A percentile compares a stretch with the other conserved stretches of the same genome.
Evolutionary conservation across 805 yeast species (phyloP).

Genomic region (Torulaspora delbrueckii): DNA sequence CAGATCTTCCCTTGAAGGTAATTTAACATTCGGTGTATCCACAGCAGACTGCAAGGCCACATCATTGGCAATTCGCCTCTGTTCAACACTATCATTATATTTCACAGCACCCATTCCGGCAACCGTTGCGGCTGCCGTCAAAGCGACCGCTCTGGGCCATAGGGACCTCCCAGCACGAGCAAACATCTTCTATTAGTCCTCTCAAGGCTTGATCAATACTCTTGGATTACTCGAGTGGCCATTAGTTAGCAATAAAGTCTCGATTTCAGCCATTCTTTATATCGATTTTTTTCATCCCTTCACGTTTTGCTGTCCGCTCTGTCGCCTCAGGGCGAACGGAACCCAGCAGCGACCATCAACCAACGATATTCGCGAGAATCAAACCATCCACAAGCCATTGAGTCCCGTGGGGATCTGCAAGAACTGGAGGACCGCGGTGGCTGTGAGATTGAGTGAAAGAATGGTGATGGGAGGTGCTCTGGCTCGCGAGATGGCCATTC

Average conservation of each 20-base stretch:
- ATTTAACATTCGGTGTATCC: constrained; percentile 15
- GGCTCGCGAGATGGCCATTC: neutral
- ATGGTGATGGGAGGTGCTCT: neutral
- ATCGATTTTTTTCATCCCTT: constrained; percentile 1
- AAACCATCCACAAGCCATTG: neutral
- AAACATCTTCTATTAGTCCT: constrained; percentile 7
- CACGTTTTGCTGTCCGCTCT: constrained; percentile 1
- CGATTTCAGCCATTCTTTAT: neutral
- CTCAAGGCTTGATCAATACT: neutral
- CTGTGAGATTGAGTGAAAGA: neutral
- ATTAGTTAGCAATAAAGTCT: neutral
- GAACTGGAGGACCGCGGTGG: neutral
- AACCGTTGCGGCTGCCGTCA: constrained; percentile 10
- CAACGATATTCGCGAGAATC: neutral
- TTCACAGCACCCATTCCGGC: constrained; percentile 12
- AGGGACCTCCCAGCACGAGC: constrained; percentile 11
- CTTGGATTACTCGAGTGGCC: no score
- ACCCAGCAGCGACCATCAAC: neutral
- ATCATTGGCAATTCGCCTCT: constrained; percentile 10
- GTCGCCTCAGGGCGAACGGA: constrained; percentile 5
- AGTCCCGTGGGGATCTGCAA: neutral
- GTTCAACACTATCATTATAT: neutral
- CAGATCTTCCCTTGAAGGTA: constrained; percentile 51
- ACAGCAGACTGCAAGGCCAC: constrained; percentile 13
- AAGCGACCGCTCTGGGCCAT: constrained; percentile 8